These are phyloP conservation scores for Diutina neorugosa DNA, from an alignment of 1,139 yeast species.

Conservation along the genomic window DNA sequence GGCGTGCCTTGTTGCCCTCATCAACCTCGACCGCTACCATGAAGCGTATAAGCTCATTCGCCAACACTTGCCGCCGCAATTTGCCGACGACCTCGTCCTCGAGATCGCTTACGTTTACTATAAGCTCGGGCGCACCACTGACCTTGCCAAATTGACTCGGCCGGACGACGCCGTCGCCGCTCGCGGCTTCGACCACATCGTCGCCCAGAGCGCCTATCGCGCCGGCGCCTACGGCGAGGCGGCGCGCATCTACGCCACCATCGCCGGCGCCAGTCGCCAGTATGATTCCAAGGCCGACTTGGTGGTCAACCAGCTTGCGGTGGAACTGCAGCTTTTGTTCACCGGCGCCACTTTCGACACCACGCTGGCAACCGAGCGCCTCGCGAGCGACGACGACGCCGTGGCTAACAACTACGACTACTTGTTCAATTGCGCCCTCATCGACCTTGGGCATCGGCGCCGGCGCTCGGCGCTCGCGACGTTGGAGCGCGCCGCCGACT, in stretches of 20 bases:
- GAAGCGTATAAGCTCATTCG: slow-evolving; percentile 38
- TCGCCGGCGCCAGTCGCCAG: slow-evolving; percentile 23
- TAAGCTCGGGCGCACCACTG: slow-evolving; percentile 37
- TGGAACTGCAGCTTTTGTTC: slow-evolving; percentile 38
- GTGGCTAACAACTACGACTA: slow-evolving; percentile 19
- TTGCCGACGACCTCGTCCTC: slow-evolving; percentile 25
- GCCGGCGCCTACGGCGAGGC: slow-evolving; percentile 48
- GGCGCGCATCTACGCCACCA: slow-evolving; percentile 37
- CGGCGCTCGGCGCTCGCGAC: slow-evolving; percentile 32
- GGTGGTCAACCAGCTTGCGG: slow-evolving; percentile 57
- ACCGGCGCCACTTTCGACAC: not conserved
- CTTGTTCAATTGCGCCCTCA: slow-evolving; percentile 57
- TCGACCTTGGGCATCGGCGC: slow-evolving; percentile 30
- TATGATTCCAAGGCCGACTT: slow-evolving; percentile 41
- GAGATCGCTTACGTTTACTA: slow-evolving; percentile 66
- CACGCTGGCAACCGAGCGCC: too few species aligned
- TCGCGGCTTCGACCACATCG: slow-evolving; percentile 53
- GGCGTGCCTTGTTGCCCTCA: slow-evolving; percentile 55
- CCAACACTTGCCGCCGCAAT: slow-evolving; percentile 23
- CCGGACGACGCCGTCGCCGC: slow-evolving; percentile 11
- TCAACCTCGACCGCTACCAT: slow-evolving; percentile 58
- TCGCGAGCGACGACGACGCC: not conserved
- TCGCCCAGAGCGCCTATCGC: slow-evolving; percentile 74
- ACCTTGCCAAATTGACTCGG: slow-evolving; percentile 18
- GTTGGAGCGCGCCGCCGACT: slow-evolving; percentile 38